A percentile compares a stretch with the other conserved stretches of the same genome.
These are phyloP conservation scores for Neurospora sp. DNA, from an alignment of 495 filamentous ascomycete genomes.

Conservation along the genomic window DNA sequence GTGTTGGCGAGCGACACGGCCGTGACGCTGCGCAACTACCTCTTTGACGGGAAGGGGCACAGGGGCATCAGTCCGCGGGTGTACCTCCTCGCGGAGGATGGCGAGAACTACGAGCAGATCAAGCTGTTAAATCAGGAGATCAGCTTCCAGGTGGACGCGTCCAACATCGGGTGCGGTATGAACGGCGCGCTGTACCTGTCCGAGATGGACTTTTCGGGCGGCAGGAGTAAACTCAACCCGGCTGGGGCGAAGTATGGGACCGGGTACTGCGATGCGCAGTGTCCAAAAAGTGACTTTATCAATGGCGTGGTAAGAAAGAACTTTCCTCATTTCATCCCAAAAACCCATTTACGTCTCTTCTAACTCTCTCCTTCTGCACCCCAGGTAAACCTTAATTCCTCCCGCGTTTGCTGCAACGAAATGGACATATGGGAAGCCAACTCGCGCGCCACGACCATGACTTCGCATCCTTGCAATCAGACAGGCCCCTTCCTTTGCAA, in stretches of 20 bases:
- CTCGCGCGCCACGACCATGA: slow-evolving; percentile 41
- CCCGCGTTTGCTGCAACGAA: slow-evolving; percentile 48
- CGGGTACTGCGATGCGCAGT: slow-evolving; percentile 64
- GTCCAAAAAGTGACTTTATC: slow-evolving; percentile 43
- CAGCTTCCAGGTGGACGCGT: slow-evolving; percentile 54
- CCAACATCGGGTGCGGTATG: slow-evolving; percentile 51
- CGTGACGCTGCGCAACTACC: slow-evolving; percentile 36
- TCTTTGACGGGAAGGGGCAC: slow-evolving; percentile 18
- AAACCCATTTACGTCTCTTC: too few relatives aligned
- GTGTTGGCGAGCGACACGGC: slow-evolving; percentile 31
- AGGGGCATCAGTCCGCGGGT: slow-evolving; percentile 40
- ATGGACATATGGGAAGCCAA: slow-evolving; percentile 62
- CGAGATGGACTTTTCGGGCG: slow-evolving; percentile 50
- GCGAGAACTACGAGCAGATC: slow-evolving; percentile 49
- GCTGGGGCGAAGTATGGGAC: slow-evolving; percentile 56
- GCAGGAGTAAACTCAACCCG: slow-evolving; percentile 43
- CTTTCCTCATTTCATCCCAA: too few relatives aligned
- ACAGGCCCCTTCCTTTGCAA: slow-evolving; percentile 37
- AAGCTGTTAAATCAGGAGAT: slow-evolving; percentile 50
- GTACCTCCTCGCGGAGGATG: slow-evolving; percentile 47
- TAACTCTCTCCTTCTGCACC: not conserved
- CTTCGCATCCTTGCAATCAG: slow-evolving; percentile 47
- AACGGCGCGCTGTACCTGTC: slow-evolving; percentile 60
- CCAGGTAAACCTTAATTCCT: slow-evolving; percentile 36
- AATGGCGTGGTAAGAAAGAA: slow-evolving; percentile 49